Percentiles rank a stretch among this genome's conserved stretches.
Conservation (phyloP, 192 early-diverging fungal species). For the Backusella sp. region DNA sequence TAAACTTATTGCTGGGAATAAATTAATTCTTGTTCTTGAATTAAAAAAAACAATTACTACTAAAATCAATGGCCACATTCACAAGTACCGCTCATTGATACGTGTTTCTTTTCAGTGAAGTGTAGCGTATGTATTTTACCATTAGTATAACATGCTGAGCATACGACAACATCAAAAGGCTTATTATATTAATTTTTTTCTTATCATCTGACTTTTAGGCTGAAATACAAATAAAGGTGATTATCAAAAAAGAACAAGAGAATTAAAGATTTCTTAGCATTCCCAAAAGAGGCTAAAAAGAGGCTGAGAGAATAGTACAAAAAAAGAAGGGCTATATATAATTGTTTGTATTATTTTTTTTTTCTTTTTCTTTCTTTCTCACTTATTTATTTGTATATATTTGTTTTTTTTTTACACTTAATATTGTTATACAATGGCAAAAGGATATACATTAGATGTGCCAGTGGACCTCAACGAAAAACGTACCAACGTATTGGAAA, state of each 20-base stretch:
- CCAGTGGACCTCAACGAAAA: conserved; percentile 26
- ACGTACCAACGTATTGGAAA: conserved; percentile 5
- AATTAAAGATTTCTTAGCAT: neutral
- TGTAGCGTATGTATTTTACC: neutral
- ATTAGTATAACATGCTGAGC: neutral
- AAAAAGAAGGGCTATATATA: neutral
- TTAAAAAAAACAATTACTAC: neutral
- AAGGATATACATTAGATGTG: conserved; percentile 18
- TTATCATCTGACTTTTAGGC: conserved; percentile 8
- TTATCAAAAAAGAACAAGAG: neutral
- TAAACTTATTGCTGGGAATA: neutral
- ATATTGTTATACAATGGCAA: conserved; percentile 7
- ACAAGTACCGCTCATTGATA: neutral
- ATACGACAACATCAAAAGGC: neutral
- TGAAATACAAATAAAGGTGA: neutral
- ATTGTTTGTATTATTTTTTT: neutral
- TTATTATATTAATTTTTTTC: neutral
- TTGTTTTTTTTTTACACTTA: neutral
- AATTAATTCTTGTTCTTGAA: neutral
- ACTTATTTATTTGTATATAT: conserved; percentile 8
- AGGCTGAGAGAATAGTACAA: neutral
- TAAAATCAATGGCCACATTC: neutral
- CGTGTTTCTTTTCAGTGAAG: neutral
- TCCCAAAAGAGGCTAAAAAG: conserved; percentile 4
- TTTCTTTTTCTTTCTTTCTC: neutral